Evolutionary conservation across 345 rosid genomes (phyloP).

Genomic region (Schrenkiella parvula): DNA sequence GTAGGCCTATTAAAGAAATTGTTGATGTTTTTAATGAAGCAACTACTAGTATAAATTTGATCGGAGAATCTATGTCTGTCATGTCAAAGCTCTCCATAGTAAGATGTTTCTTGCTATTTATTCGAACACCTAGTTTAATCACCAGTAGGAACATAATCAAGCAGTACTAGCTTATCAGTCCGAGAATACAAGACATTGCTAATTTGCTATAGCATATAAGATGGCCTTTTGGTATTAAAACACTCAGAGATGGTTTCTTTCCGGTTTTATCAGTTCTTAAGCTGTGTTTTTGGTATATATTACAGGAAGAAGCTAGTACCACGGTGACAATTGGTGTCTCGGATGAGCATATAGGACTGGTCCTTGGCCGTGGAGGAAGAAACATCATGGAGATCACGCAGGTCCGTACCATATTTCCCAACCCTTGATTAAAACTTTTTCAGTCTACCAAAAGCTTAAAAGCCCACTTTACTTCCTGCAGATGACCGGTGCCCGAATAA

Average conservation of each 20-base stretch:
- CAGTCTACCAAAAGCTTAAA: neutral
- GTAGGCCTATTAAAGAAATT: neutral
- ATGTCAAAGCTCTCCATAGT: neutral
- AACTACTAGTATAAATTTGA: neutral
- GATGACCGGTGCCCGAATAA: slow-evolving; percentile 92
- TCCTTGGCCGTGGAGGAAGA: slow-evolving; percentile 98
- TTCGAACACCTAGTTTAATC: neutral
- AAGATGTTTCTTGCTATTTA: neutral
- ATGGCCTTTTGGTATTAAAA: slow-evolving; percentile 1
- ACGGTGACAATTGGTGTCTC: slow-evolving; percentile 81
- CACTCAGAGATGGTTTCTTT: neutral
- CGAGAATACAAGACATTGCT: neutral
- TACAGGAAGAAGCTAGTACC: slow-evolving; percentile 71
- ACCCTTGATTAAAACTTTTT: neutral
- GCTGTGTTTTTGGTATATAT: slow-evolving; percentile 19
- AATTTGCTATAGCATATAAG: neutral
- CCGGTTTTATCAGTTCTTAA: neutral
- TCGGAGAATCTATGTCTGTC: neutral
- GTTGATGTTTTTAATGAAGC: neutral
- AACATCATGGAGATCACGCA: slow-evolving; percentile 93
- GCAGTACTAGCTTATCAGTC: neutral
- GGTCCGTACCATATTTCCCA: slow-evolving; percentile 37
- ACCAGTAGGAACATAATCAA: neutral
- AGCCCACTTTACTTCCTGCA: slow-evolving; percentile 30
- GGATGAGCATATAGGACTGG: slow-evolving; percentile 91